phyloP scores from a whole-genome alignment of 495 filamentous ascomycete species.

The Penicillium robsamsonii region DNA sequence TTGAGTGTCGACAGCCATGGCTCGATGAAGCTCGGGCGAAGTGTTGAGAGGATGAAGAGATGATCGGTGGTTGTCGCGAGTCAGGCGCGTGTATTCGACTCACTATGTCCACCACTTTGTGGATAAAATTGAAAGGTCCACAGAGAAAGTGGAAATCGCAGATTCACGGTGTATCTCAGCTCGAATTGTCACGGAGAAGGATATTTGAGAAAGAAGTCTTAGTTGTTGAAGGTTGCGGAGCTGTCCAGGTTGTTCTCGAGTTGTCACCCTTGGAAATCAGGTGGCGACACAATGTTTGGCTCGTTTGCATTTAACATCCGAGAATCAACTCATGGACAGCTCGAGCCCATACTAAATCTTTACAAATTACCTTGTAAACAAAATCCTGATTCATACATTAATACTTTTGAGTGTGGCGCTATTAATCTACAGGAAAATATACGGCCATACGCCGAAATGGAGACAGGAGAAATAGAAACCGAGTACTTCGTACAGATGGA shows the following conservation, averaged over 20 bases:
- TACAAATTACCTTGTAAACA: neutral
- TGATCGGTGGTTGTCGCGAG: neutral
- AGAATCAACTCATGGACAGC: neutral
- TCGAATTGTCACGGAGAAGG: neutral
- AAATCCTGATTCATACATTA: neutral
- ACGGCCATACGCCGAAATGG: neutral
- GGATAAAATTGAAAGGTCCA: neutral
- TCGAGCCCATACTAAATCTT: neutral
- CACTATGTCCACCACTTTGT: neutral
- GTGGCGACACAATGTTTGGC: conserved; percentile 4
- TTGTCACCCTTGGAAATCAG: conserved; percentile 20
- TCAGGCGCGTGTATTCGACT: neutral
- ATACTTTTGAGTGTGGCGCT: neutral
- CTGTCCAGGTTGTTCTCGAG: conserved; percentile 3
- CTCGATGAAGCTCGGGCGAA: neutral
- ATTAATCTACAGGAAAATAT: neutral
- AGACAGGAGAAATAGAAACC: neutral
- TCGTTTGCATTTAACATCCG: conserved; percentile 8
- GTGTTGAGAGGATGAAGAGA: neutral
- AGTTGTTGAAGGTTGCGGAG: neutral
- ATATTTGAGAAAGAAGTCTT: neutral
- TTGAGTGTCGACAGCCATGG: conserved; percentile 42
- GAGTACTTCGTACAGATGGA: neutral
- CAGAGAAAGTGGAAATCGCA: neutral
- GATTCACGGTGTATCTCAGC: neutral